Evolutionary conservation across 1,139 yeast genomes (phyloP).

Genomic region (Geotrichum histeridarum): DNA sequence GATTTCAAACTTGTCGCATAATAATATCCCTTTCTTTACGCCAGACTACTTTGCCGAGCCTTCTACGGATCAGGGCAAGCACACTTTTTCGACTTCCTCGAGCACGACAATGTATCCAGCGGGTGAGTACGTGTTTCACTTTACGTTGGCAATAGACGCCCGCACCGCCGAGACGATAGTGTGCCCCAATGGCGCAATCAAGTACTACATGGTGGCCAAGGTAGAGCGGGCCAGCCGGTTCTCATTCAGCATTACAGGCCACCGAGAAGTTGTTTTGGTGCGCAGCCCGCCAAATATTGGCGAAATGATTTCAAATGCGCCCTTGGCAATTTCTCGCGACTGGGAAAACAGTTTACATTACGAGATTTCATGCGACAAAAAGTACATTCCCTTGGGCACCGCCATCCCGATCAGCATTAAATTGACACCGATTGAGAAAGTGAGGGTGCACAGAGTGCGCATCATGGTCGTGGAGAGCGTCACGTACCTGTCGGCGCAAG

Average conservation of each 20-base stretch:
- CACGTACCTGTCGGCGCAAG: conserved; percentile 49
- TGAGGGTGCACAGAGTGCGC: conserved; percentile 64
- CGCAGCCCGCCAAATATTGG: conserved; percentile 78
- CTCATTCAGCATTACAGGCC: conserved; percentile 32
- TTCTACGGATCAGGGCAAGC: background rate
- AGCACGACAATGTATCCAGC: conserved; percentile 44
- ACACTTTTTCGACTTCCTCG: background rate
- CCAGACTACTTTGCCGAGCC: conserved; percentile 7
- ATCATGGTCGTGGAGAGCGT: conserved; percentile 69
- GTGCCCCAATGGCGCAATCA: conserved; percentile 44
- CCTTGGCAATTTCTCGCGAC: conserved; percentile 71
- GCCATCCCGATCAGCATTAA: conserved; percentile 59
- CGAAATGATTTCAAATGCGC: conserved; percentile 62
- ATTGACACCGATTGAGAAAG: conserved; percentile 63
- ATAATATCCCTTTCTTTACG: conserved; percentile 8
- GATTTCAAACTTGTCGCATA: background rate
- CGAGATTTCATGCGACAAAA: conserved; percentile 70
- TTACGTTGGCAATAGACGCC: conserved; percentile 67
- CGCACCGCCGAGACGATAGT: conserved; percentile 65
- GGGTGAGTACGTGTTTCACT: conserved; percentile 73
- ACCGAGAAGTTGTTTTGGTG: conserved; percentile 44
- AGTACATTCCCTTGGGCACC: conserved; percentile 67
- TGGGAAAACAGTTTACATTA: conserved; percentile 81
- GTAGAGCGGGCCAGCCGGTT: conserved; percentile 35
- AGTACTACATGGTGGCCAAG: conserved; percentile 33